Conservation (phyloP, 2,329 filamentous ascomycete genomes). For the Colletotrichum brevisporum region DNA sequence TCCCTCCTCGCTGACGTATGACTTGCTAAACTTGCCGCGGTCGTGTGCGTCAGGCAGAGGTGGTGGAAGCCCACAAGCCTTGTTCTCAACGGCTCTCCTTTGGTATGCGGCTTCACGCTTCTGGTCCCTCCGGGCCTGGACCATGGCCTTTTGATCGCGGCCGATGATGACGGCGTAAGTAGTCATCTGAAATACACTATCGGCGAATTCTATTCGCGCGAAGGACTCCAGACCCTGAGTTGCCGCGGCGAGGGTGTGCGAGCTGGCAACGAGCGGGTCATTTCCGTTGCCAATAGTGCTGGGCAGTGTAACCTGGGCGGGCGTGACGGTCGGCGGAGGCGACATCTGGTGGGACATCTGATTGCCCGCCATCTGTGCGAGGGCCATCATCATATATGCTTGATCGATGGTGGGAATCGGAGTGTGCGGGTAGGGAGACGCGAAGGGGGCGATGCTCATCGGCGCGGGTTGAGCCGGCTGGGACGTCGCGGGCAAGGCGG, state of each 20-base stretch:
- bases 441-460: constrained; percentile 46
- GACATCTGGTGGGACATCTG: constrained; percentile 53
- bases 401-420: constrained; percentile 52
- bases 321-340: constrained; percentile 60
- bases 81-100: constrained; percentile 62
- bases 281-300: constrained; percentile 50
- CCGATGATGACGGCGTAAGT: constrained; percentile 81
- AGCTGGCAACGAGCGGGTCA: constrained; percentile 47
- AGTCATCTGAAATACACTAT: constrained; percentile 85
- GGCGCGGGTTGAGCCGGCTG: constrained; percentile 38
- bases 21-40: constrained; percentile 71
- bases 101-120: constrained; percentile 61
- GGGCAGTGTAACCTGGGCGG: constrained; percentile 61
- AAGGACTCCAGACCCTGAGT: constrained; percentile 68
- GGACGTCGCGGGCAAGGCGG: constrained; percentile 43
- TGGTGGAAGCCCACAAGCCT: constrained; percentile 63
- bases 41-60: constrained; percentile 65
- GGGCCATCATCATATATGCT: constrained; percentile 62
- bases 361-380: constrained; percentile 56
- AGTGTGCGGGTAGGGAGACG: constrained; percentile 52
- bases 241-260: constrained; percentile 50
- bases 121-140: constrained; percentile 67
- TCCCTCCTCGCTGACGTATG: constrained; percentile 78
- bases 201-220: constrained; percentile 76
- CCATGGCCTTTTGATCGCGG: constrained; percentile 74